A percentile compares a stretch with the other conserved stretches of the same genome.
These are phyloP conservation scores for Acacia crassicarpa DNA, from an alignment of 306 rosid species.

Conservation along the genomic window DNA sequence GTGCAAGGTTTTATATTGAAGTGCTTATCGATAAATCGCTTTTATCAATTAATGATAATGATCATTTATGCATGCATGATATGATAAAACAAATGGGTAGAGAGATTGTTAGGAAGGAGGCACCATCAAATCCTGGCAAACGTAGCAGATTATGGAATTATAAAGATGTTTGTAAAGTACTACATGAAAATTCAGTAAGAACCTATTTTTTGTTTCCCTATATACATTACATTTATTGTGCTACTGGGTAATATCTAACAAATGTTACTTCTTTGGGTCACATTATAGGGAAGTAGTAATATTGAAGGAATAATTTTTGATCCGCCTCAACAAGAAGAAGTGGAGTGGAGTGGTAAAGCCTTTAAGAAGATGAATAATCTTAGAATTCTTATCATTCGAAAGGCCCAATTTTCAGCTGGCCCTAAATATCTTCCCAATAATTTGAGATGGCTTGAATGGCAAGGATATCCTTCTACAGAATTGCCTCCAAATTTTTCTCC, in stretches of 20 bases:
- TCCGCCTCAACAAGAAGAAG: not conserved
- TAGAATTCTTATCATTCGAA: not conserved
- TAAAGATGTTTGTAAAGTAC: not conserved
- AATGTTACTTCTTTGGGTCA: not conserved
- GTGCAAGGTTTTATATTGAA: not conserved
- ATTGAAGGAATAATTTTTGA: not conserved
- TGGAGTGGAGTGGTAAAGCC: not conserved
- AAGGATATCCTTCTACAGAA: not conserved
- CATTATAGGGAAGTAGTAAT: not conserved
- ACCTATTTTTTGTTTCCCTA: not conserved
- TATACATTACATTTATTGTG: not conserved
- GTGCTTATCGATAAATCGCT: not conserved
- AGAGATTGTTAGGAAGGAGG: not conserved
- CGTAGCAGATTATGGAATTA: not conserved
- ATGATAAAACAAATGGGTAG: not conserved
- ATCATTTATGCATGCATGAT: not conserved
- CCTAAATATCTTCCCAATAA: not conserved
- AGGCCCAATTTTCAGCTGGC: not conserved
- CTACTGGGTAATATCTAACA: not conserved
- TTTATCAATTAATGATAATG: not conserved
- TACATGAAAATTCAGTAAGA: not conserved
- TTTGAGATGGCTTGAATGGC: not conserved
- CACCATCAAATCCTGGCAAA: not conserved
- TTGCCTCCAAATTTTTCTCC: not conserved
- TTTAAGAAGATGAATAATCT: not conserved